A percentile compares a stretch with the other conserved stretches of the same genome.
These are phyloP conservation scores for Tagetes erecta DNA, from an alignment of 129 eudicot species.

Conservation along the genomic window DNA sequence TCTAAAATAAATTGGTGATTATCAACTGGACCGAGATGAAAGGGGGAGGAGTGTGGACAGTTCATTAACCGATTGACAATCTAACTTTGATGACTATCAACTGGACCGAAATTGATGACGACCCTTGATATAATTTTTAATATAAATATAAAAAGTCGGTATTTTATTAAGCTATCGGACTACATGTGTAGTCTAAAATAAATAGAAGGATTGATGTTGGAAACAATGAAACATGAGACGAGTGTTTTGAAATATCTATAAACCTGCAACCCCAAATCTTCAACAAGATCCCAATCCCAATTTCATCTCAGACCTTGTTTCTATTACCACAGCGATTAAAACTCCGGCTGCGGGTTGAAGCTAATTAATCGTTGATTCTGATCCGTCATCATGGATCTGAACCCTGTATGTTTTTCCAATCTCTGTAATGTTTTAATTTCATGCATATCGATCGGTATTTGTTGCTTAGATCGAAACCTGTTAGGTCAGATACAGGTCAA, in stretches of 20 bases:
- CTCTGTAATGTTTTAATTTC: constrained; percentile 6
- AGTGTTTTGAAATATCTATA: constrained; percentile 3
- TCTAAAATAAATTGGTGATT: no score
- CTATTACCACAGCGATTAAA: constrained; percentile 15
- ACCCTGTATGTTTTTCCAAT: constrained; percentile 36
- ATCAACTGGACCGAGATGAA: no score
- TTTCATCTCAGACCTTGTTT: constrained; percentile 26
- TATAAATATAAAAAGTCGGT: no score
- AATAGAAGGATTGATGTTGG: background rate
- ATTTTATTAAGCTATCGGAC: no score
- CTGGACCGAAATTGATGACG: no score
- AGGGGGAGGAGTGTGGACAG: no score
- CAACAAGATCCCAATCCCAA: constrained; percentile 32
- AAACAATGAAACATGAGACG: background rate
- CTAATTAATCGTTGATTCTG: constrained; percentile 15
- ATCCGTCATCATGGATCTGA: constrained; percentile 52
- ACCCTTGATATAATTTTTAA: no score
- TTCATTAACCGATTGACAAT: no score
- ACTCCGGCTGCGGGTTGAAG: constrained; percentile 8
- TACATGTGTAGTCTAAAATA: background rate
- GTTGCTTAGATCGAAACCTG: constrained; percentile 18
- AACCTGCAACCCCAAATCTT: constrained; percentile 21
- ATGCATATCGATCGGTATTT: constrained; percentile 2
- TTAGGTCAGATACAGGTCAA: constrained; percentile 26
- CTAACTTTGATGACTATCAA: no score